Percentiles rank a stretch among this genome's conserved stretches.
Evolutionary conservation across 805 yeast species (phyloP).

Genomic region (Grigorovia humatica): DNA sequence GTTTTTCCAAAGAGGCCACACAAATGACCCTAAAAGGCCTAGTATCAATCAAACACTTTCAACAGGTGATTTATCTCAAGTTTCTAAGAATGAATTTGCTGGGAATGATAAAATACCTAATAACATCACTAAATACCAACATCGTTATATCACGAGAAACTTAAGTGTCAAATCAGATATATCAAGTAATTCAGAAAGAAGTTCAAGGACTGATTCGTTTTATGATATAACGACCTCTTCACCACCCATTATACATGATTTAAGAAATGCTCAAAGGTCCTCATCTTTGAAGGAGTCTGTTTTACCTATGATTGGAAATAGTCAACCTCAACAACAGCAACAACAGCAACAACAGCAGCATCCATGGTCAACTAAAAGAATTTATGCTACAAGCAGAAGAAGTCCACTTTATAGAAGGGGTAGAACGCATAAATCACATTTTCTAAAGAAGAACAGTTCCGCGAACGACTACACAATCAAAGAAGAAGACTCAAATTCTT

Average conservation of each 20-base stretch:
- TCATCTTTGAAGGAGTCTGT: conserved; percentile 13
- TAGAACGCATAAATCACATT: conserved; percentile 16
- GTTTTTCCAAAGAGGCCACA: conserved; percentile 2
- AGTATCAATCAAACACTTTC: conserved; percentile 2
- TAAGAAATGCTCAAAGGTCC: neutral
- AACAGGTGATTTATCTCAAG: conserved; percentile 5
- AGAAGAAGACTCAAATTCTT: conserved; percentile 22
- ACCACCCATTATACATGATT: conserved; percentile 10
- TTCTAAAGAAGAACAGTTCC: conserved; percentile 10
- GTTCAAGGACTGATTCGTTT: conserved; percentile 32
- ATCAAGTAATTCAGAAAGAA: conserved; percentile 31
- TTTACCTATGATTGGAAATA: conserved; percentile 15
- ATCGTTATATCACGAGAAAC: conserved; percentile 25
- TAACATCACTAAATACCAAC: neutral
- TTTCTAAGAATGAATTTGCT: neutral
- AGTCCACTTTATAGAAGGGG: conserved; percentile 10
- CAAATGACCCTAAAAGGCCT: conserved; percentile 4
- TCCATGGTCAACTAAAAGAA: conserved; percentile 8
- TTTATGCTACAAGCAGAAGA: conserved; percentile 9
- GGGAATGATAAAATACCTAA: neutral
- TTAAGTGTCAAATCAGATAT: conserved; percentile 30
- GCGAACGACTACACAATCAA: conserved; percentile 23
- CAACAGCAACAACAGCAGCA: conserved; percentile 6
- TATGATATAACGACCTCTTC: conserved; percentile 32
- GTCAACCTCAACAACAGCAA: conserved; percentile 6